phyloP scores from a whole-genome alignment of 768 basidiomycete genomes.

The Filobasidium wieringae region DNA sequence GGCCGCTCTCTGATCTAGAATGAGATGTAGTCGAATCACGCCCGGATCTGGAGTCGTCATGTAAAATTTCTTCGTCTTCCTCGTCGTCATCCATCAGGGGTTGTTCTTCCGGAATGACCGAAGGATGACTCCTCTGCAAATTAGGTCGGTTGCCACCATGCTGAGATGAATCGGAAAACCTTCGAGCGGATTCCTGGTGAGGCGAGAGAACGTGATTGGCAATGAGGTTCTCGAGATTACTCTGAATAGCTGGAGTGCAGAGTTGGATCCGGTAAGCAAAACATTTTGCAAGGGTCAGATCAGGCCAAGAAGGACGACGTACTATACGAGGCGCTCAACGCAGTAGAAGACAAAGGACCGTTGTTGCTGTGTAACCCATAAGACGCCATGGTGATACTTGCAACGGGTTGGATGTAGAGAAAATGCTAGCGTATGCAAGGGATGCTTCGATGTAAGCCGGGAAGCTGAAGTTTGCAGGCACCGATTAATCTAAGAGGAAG shows the following conservation, averaged over 20 bases:
- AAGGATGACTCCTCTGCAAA: neutral
- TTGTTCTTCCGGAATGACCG: slow-evolving; percentile 5
- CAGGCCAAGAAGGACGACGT: neutral
- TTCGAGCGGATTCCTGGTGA: neutral
- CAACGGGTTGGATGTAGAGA: too few species aligned
- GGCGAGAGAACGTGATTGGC: slow-evolving; percentile 22
- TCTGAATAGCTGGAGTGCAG: slow-evolving; percentile 23
- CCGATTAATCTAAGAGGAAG: too few species aligned
- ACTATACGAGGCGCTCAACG: neutral
- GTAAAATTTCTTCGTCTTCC: slow-evolving; percentile 9
- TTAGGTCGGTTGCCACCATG: slow-evolving; percentile 19
- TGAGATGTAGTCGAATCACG: neutral
- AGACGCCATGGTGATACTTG: neutral
- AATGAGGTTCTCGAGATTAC: slow-evolving; percentile 32
- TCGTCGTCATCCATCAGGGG: slow-evolving; percentile 14
- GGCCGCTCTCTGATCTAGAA: slow-evolving; percentile 6
- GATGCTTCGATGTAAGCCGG: too few species aligned
- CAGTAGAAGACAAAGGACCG: neutral
- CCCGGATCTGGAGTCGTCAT: neutral
- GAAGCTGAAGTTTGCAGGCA: too few species aligned
- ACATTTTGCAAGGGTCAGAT: neutral
- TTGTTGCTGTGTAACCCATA: neutral
- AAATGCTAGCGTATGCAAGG: too few species aligned
- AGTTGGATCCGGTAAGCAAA: neutral
- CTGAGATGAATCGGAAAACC: slow-evolving; percentile 1